These are phyloP conservation scores for Neurospora sp. DNA, from an alignment of 495 filamentous ascomycete species.

Conservation along the genomic window DNA sequence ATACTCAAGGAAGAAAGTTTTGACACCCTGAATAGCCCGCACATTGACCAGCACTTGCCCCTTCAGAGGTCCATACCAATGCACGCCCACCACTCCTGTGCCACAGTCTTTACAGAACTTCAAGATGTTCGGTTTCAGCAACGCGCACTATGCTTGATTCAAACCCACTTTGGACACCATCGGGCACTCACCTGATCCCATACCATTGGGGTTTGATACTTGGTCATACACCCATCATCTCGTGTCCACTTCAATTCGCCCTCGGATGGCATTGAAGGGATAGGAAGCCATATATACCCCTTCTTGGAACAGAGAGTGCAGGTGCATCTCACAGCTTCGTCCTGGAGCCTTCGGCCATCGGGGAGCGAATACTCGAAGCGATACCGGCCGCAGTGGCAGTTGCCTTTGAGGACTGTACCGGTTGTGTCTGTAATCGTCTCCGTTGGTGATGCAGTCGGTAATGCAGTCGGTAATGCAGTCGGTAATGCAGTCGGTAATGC, in stretches of 20 bases:
- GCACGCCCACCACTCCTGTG: constrained; percentile 5
- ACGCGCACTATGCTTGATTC: background rate
- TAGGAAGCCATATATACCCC: constrained; percentile 9
- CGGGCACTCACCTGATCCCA: constrained; percentile 2
- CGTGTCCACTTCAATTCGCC: background rate
- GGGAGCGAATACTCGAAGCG: constrained; percentile 16
- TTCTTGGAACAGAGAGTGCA: constrained; percentile 20
- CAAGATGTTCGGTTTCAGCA: background rate
- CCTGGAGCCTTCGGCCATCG: background rate
- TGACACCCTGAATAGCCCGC: constrained; percentile 8
- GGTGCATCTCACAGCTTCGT: constrained; percentile 7
- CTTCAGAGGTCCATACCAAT: constrained; percentile 5
- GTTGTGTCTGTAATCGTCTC: background rate
- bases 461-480: no score
- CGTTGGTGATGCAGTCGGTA: background rate
- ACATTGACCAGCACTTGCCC: constrained; percentile 8
- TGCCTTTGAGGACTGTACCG: constrained; percentile 5
- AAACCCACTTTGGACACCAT: background rate
- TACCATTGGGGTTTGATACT: background rate
- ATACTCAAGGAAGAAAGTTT: constrained; percentile 10
- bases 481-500: no score
- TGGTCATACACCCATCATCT: background rate
- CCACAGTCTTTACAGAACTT: constrained; percentile 15
- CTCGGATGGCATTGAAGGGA: background rate
- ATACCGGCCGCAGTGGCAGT: constrained; percentile 26